phyloP scores from a whole-genome alignment of 768 basidiomycete species.

The Lentinus tigrinus region DNA sequence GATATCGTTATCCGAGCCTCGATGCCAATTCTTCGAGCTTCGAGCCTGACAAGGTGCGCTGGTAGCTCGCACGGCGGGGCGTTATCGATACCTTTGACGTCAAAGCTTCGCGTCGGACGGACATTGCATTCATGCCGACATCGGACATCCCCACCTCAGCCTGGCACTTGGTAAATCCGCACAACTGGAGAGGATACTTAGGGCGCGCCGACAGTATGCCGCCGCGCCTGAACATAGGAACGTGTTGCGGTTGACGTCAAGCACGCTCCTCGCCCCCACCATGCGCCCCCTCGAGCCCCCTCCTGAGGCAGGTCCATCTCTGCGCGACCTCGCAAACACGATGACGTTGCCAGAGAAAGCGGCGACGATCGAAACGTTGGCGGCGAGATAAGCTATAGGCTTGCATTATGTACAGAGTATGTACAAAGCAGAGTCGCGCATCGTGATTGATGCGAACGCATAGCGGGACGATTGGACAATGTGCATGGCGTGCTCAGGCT shows the following conservation, averaged over 20 bases:
- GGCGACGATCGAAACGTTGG: background rate
- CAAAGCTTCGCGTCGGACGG: background rate
- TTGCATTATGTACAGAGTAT: slow-evolving; percentile 17
- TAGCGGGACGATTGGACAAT: background rate
- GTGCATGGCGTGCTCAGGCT: background rate
- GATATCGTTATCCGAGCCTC: too few relatives aligned
- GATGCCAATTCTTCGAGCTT: too few relatives aligned
- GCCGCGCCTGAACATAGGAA: too few relatives aligned
- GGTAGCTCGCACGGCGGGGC: too few relatives aligned
- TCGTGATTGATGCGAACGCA: slow-evolving; percentile 1
- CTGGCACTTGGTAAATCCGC: too few relatives aligned
- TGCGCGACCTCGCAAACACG: background rate
- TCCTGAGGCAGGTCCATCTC: background rate
- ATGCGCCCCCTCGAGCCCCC: background rate
- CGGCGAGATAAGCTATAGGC: slow-evolving; percentile 12
- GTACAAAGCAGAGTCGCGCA: background rate
- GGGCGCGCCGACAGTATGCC: too few relatives aligned
- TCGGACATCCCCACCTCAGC: too few relatives aligned
- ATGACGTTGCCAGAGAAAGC: background rate
- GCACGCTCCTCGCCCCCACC: background rate
- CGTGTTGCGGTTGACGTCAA: background rate
- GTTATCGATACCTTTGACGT: background rate
- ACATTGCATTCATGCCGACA: too few relatives aligned
- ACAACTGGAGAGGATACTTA: background rate
- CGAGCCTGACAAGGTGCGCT: too few relatives aligned